Evolutionary conservation across 208 protist species (phyloP).

Genomic region (Trypanosoma platydactyli): DNA sequence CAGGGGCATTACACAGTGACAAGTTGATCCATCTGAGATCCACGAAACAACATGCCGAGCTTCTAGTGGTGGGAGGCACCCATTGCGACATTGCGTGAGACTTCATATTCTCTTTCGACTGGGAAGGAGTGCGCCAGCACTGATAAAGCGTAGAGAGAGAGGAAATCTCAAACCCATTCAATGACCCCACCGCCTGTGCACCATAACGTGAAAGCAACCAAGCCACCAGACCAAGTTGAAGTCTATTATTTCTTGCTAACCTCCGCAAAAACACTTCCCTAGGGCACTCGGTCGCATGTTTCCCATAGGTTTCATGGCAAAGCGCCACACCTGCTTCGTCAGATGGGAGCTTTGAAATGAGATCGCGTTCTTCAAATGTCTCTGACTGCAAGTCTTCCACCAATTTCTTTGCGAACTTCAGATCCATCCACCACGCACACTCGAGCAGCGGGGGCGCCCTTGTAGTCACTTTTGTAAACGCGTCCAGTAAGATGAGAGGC

Average conservation of each 20-base stretch:
- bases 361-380: too few species aligned
- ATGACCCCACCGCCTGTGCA: background rate
- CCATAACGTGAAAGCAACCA: slow-evolving; percentile 6
- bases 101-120: background rate
- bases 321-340: too few species aligned
- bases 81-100: background rate
- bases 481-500: background rate
- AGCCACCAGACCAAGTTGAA: background rate
- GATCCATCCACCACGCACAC: slow-evolving; percentile 15
- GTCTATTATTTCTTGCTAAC: background rate
- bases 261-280: background rate
- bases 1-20: background rate
- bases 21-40: slow-evolving; percentile 26
- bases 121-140: background rate
- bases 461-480: background rate
- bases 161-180: background rate
- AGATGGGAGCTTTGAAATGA: too few species aligned
- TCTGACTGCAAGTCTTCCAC: background rate
- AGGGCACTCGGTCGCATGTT: background rate
- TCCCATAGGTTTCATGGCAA: too few species aligned
- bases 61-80: background rate
- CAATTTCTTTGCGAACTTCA: background rate
- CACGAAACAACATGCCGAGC: background rate
- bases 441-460: background rate
- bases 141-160: background rate